Conservation (phyloP, 2,329 filamentous ascomycete genomes). For the Stemphylium vesicarium region DNA sequence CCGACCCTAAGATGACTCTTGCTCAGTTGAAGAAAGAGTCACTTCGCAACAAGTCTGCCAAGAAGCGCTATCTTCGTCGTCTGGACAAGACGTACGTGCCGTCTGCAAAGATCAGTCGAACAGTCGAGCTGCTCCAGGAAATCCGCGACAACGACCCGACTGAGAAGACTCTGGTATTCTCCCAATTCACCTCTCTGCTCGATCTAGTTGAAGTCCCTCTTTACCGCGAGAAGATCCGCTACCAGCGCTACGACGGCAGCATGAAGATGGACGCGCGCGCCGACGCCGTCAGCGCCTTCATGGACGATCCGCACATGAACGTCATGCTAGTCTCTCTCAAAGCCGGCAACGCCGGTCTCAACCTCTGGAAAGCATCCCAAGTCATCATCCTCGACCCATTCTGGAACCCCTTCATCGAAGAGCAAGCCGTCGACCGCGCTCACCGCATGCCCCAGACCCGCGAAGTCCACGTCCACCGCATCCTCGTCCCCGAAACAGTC, state of each 20-base stretch:
- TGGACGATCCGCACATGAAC: slow-evolving; percentile 63
- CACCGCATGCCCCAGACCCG: slow-evolving; percentile 83
- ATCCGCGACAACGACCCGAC: slow-evolving; percentile 58
- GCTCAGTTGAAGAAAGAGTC: slow-evolving; percentile 72
- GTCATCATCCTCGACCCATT: slow-evolving; percentile 93
- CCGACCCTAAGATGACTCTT: slow-evolving; percentile 56
- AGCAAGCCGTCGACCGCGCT: slow-evolving; percentile 88
- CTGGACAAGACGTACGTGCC: slow-evolving; percentile 72
- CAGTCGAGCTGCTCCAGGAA: slow-evolving; percentile 66
- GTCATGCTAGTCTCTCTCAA: slow-evolving; percentile 81
- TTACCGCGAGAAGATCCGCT: slow-evolving; percentile 61
- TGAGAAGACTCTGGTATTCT: slow-evolving; percentile 83
- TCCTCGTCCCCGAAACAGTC: slow-evolving; percentile 78
- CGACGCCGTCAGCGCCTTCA: slow-evolving; percentile 71
- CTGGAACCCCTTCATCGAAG: slow-evolving; percentile 93
- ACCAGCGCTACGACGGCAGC: slow-evolving; percentile 76
- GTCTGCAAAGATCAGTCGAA: slow-evolving; percentile 76
- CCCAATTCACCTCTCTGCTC: slow-evolving; percentile 79
- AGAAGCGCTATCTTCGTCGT: slow-evolving; percentile 71
- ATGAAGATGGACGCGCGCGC: slow-evolving; percentile 73
- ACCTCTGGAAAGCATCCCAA: slow-evolving; percentile 80
- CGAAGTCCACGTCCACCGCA: slow-evolving; percentile 78
- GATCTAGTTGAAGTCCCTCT: slow-evolving; percentile 79
- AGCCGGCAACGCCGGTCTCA: slow-evolving; percentile 84
- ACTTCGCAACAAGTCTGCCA: slow-evolving; percentile 67